A percentile compares a stretch with the other conserved stretches of the same genome.
These are phyloP conservation scores for Rhizopus microsporus DNA, from an alignment of 371 early-diverging fungal species.

Conservation along the genomic window DNA sequence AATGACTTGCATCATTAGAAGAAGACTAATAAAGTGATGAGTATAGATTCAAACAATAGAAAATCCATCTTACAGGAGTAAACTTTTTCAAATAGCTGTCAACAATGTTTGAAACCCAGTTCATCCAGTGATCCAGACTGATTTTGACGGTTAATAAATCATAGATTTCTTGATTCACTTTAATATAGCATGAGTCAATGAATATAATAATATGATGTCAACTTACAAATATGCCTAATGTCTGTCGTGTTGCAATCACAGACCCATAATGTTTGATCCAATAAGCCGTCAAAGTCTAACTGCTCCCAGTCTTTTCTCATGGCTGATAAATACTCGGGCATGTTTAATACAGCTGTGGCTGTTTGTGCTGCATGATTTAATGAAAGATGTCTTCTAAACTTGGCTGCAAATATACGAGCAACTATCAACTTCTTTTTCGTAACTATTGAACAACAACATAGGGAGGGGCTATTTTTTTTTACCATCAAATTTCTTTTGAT, in stretches of 20 bases:
- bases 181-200: not conserved
- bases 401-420: constrained; percentile 53
- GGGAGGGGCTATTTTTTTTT: constrained; percentile 5
- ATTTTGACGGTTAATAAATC: constrained; percentile 30
- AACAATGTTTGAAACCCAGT: constrained; percentile 44
- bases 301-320: constrained; percentile 55
- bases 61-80: constrained; percentile 14
- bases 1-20: constrained; percentile 30
- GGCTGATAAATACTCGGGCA: constrained; percentile 24
- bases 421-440: constrained; percentile 23
- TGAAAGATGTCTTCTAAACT: constrained; percentile 53
- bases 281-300: constrained; percentile 49
- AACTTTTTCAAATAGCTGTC: constrained; percentile 34
- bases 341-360: constrained; percentile 38
- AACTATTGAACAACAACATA: not conserved
- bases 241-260: constrained; percentile 49
- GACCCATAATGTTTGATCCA: constrained; percentile 58
- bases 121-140: constrained; percentile 49
- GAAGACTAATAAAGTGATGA: not conserved
- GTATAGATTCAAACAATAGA: not conserved
- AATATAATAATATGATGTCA: not conserved
- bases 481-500: constrained; percentile 39
- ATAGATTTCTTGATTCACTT: constrained; percentile 43
- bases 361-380: constrained; percentile 56
- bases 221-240: constrained; percentile 41